Conservation (phyloP, 176 grass and related monocot genomes). For the Carex littledalei region DNA sequence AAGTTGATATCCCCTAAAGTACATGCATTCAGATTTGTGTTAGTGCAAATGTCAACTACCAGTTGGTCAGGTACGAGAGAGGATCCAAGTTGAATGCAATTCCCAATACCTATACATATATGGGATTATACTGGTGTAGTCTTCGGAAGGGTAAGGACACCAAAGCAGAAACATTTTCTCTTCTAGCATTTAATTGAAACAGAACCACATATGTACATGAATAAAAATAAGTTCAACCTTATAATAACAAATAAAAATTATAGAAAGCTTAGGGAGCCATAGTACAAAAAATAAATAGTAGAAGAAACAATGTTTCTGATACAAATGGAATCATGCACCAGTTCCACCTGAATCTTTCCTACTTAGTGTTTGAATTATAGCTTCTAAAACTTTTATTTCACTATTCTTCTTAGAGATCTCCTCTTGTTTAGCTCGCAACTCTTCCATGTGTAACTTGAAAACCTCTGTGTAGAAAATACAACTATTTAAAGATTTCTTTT, state of each 20-base stretch:
- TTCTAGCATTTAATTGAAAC: neutral
- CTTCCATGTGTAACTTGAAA: constrained; percentile 91
- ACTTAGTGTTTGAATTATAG: constrained; percentile 87
- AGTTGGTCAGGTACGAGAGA: neutral
- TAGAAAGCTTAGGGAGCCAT: neutral
- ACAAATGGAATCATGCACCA: constrained; percentile 27
- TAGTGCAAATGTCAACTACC: neutral
- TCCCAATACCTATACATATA: neutral
- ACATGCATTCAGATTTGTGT: neutral
- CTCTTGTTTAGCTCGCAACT: constrained; percentile 77
- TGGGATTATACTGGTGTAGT: neutral
- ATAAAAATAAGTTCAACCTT: neutral
- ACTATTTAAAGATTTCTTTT: constrained; percentile 1
- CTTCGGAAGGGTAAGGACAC: neutral
- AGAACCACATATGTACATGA: neutral
- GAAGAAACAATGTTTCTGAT: neutral
- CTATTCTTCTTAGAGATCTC: constrained; percentile 84
- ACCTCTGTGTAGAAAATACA: constrained; percentile 46
- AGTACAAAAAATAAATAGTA: neutral
- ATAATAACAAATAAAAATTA: neutral
- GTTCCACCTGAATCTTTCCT: constrained; percentile 48
- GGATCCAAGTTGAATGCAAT: neutral
- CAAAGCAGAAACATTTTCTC: neutral
- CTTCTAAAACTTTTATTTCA: constrained; percentile 92
- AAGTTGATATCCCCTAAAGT: neutral